A percentile compares a stretch with the other conserved stretches of the same genome.
Evolutionary conservation across 2,329 filamentous ascomycete species (phyloP).

Genomic region (Hypoxylon sp.): DNA sequence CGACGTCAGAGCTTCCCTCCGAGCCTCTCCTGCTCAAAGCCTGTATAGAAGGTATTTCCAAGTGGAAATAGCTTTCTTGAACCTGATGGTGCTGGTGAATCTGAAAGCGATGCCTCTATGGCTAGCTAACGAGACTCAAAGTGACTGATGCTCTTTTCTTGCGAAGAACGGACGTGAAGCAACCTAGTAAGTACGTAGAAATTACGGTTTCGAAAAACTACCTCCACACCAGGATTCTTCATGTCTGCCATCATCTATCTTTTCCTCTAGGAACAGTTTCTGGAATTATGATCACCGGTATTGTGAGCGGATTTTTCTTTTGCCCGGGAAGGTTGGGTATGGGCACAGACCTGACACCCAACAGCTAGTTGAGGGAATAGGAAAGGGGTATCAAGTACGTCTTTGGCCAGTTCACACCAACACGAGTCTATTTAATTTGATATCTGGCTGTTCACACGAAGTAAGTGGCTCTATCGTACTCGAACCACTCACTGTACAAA

Average conservation of each 20-base stretch:
- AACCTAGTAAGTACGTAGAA: background rate
- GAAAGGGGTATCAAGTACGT: background rate
- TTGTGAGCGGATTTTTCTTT: background rate
- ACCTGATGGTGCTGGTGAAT: background rate
- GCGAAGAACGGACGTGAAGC: background rate
- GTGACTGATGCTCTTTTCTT: background rate
- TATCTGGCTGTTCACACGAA: background rate
- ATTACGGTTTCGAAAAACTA: background rate
- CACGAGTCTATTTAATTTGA: background rate
- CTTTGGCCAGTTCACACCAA: background rate
- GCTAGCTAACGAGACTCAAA: background rate
- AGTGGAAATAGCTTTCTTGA: constrained; percentile 10
- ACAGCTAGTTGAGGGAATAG: background rate
- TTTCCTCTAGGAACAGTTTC: background rate
- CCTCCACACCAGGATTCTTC: background rate
- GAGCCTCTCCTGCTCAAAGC: constrained; percentile 2
- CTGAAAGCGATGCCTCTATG: background rate
- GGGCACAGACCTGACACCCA: background rate
- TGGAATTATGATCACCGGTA: background rate
- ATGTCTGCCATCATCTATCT: background rate
- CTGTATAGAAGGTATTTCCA: constrained; percentile 6
- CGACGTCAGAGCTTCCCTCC: constrained; percentile 1
- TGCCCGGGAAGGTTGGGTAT: background rate
- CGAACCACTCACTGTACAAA: background rate
- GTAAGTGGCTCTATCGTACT: background rate